These are phyloP conservation scores for Mycosphaerella sp. DNA, from an alignment of 2,329 filamentous ascomycete species.

Conservation along the genomic window DNA sequence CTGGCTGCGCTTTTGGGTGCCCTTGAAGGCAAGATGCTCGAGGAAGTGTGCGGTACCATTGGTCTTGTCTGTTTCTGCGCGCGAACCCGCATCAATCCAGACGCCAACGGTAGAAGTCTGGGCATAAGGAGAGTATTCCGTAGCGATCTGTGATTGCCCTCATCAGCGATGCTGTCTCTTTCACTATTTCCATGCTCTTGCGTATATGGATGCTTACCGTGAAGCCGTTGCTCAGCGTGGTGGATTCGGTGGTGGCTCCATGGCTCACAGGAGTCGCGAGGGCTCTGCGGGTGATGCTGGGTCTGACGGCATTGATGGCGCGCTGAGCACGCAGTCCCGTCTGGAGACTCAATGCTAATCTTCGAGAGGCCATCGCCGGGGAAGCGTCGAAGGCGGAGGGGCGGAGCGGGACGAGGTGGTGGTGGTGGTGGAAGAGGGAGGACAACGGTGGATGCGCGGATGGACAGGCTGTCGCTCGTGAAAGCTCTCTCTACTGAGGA, in stretches of 20 bases:
- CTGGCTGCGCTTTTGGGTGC: constrained; percentile 88
- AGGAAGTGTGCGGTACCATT: constrained; percentile 99
- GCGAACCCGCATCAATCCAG: constrained; percentile 98
- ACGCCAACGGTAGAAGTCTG: constrained; percentile 98
- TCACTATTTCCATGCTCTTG: background rate
- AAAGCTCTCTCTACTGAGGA: background rate
- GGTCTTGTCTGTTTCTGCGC: constrained; percentile 95
- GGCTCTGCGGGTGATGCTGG: constrained; percentile 59
- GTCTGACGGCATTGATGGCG: constrained; percentile 66
- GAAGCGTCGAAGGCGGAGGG: constrained; percentile 25
- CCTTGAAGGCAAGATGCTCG: constrained; percentile 99
- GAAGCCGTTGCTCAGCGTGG: constrained; percentile 94
- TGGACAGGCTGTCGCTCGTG: background rate
- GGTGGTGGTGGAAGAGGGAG: constrained; percentile 30
- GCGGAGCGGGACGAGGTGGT: too few relatives aligned
- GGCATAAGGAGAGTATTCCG: constrained; percentile 95
- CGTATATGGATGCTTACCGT: constrained; percentile 58
- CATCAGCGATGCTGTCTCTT: constrained; percentile 15
- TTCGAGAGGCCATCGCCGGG: constrained; percentile 80
- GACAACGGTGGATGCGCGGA: background rate
- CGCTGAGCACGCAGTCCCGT: constrained; percentile 82
- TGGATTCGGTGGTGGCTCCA: constrained; percentile 84
- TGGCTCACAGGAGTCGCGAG: constrained; percentile 75
- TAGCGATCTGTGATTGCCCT: constrained; percentile 65
- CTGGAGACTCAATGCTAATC: constrained; percentile 91